phyloP scores from a whole-genome alignment of 1,284 basidiomycete genomes.

The Farysia itapuensis region DNA sequence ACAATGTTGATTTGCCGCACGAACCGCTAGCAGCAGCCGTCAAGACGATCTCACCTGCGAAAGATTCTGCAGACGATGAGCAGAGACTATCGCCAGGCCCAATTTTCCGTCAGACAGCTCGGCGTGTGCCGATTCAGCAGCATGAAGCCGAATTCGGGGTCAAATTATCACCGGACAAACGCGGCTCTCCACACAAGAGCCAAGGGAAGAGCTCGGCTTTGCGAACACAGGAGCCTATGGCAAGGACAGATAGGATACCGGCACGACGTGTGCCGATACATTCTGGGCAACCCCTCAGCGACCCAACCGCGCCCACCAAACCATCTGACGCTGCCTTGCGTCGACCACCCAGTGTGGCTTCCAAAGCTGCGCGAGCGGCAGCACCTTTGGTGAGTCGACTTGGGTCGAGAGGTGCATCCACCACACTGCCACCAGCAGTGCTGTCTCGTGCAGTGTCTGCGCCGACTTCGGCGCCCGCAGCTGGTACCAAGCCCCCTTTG shows the following conservation, averaged over 20 bases:
- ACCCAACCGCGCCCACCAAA: too few relatives aligned
- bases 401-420: not conserved
- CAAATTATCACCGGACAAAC: conserved; percentile 24
- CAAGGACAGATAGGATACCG: conserved; percentile 19
- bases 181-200: conserved; percentile 15
- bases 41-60: not conserved
- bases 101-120: conserved; percentile 28
- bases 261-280: conserved; percentile 23
- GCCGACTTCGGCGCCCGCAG: too few relatives aligned
- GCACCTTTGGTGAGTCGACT: not conserved
- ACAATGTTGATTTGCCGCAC: not conserved
- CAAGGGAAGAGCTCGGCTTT: conserved; percentile 26
- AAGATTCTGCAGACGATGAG: not conserved
- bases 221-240: conserved; percentile 8
- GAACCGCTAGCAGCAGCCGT: not conserved
- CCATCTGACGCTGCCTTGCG: not conserved
- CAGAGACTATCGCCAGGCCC: conserved; percentile 13
- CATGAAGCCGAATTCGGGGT: conserved; percentile 39
- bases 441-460: too few relatives aligned
- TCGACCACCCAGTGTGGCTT: not conserved
- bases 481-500: too few relatives aligned
- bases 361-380: not conserved
- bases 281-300: not conserved
- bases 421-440: too few relatives aligned
- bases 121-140: conserved; percentile 33